Base-by-base conservation (phyloP, 1,284 basidiomycete species). In the Baeospora myosura region DNA sequence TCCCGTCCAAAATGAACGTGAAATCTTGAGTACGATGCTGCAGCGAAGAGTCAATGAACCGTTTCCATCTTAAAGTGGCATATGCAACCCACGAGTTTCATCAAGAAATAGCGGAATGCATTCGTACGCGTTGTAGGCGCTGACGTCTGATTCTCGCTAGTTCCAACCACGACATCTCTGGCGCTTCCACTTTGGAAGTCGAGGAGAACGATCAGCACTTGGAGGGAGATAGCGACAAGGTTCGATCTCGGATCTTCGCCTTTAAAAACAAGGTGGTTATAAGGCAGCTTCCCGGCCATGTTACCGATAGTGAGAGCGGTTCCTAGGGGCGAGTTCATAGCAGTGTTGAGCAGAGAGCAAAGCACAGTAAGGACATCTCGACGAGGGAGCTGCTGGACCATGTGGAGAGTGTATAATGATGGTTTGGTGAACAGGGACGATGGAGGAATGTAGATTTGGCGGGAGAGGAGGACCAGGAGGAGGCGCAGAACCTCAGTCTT, bases 21-120 rank as follows among this genome's bases (percentile, higher is more conserved):
- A 95, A 89, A 60, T 97, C 93, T 60, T 84, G 81, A 5, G 78
- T 76, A 4, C 92, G 83, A 63, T 97, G 93, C 87, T 92, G 49
- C 22, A 51, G 36, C 46, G 44, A 43, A 46, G 32, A 12, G n/a
- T 32, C 20, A 33, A 23, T n/a, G n/a, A n/a, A n/a, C n/a, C n/a
- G n/a, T 18, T 40, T 24, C n/a, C 31, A 20, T 33, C 14, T 22
- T 25, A 23, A 20, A 36, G 10, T 44, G 8, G 5, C 29, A 36
- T 10, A n/a, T n/a, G n/a, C n/a, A 49, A 65, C 79, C 56, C 50
- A 82, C 88, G 54, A 96, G 63, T 61, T 94, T 95, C 43, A 88
- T 84, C 38, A 95, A 61, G 59, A 93, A 95, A 61, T 88, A 91
- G 41, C 88, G 72, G 60, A 95, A 96, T 7, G 88, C 78, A 59